Evolutionary conservation across 23 red algal species (phyloP), one percentile per base, ranked within the genome.

Genomic region (Cyanidioschyzon merolae): DNA sequence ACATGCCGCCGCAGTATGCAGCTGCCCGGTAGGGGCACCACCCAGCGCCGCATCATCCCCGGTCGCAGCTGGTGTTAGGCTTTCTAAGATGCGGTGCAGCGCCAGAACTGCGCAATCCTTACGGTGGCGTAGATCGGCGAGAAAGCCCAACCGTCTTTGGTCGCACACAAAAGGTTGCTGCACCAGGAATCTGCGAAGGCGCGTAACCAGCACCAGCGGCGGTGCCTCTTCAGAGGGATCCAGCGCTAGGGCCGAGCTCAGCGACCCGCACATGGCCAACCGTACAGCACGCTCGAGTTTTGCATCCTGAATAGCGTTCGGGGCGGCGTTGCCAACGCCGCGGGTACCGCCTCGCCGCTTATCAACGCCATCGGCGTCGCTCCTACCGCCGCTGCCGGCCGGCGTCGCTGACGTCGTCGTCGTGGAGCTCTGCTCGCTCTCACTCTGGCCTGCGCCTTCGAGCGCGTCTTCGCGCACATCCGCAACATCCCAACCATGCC

Each of bases 61-160:
- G 12, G 21, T 7, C 21, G 12, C 45, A 7, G 45, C 45, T n/a
- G n/a, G n/a, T n/a, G n/a, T n/a, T n/a, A n/a, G n/a, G 7, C 45
- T 7, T 21, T 54, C 21, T 7, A 21, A 54, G 12, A 21, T 21
- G 45, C 45, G 45, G 29, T 71, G 30, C 63, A 71, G 63, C 12
- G 63, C 63, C 63, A 71, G 32, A 7, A 71, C n/a, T 35, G 63
- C 63, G 63, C 63, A 71, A 32, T 71, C 63, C 63, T 71, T 71
- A 27, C 63, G 63, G n/a, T 71, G 63, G 3, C 63, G 63, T 7
- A 71, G 32, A 27, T 71, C 63, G 12, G 30, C 63, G 12, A 71
- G 32, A 71, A 71, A 71, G 29, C 32, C 30, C 12, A 71, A 27
- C 63, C 63, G 63, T 7, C 29, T 25, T 3, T 32, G n/a, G 32